These are phyloP conservation scores for Amphibolis antarctica DNA, from an alignment of 106 monocot species.

Conservation along the genomic window DNA sequence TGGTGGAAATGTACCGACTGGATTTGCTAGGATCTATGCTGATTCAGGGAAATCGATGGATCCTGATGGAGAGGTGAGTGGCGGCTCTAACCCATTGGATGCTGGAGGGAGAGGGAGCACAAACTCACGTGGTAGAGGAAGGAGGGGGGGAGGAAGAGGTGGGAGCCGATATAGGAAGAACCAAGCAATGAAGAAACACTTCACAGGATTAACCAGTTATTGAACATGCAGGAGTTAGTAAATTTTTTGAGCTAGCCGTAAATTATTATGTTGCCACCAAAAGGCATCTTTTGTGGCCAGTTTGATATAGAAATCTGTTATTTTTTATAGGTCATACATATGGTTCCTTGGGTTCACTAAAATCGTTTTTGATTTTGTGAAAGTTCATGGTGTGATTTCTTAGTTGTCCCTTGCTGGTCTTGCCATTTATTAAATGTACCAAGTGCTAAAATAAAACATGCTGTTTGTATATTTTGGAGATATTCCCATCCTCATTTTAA, in stretches of 20 bases:
- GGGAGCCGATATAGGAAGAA: constrained; percentile 56
- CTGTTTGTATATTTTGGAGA: no score
- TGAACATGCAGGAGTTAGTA: background rate
- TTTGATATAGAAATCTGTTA: no score
- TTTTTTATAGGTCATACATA: no score
- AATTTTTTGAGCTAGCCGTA: background rate
- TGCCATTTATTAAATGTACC: no score
- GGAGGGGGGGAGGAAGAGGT: constrained; percentile 41
- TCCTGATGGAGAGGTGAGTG: constrained; percentile 12
- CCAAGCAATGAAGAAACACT: constrained; percentile 85
- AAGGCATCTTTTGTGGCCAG: background rate
- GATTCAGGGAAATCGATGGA: constrained; percentile 23
- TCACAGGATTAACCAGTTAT: constrained; percentile 35
- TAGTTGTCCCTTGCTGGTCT: no score
- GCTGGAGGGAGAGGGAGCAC: constrained; percentile 25
- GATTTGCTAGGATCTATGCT: constrained; percentile 24
- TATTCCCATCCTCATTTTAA: no score
- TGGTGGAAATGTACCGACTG: constrained; percentile 71
- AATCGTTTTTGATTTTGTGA: no score
- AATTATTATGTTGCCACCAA: background rate
- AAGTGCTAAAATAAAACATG: no score
- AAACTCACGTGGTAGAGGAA: constrained; percentile 36
- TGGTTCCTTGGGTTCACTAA: no score
- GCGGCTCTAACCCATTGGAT: constrained; percentile 9
- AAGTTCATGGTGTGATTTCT: no score